Evolutionary conservation across 805 yeast species (phyloP).

Genomic region (Saccharomycopsis oosterbeekiorum): DNA sequence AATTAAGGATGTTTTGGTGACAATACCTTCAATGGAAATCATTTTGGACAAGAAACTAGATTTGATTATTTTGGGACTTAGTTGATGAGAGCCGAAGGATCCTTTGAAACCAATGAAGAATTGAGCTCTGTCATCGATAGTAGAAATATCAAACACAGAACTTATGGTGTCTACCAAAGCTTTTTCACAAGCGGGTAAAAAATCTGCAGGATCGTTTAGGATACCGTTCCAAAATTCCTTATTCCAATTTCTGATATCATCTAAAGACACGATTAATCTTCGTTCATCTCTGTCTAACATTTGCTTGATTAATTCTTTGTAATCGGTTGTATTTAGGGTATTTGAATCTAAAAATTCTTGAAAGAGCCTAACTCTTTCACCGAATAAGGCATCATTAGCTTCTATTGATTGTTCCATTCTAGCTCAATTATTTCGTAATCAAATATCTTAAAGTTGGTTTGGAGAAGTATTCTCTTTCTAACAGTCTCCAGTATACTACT

Average conservation of each 20-base stretch:
- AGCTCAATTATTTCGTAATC: neutral
- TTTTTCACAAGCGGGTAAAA: conserved; percentile 77
- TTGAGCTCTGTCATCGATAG: conserved; percentile 49
- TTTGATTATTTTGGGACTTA: conserved; percentile 80
- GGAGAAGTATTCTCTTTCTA: neutral
- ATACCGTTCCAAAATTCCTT: conserved; percentile 68
- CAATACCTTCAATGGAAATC: conserved; percentile 90
- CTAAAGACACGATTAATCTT: conserved; percentile 68
- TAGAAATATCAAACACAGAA: conserved; percentile 57
- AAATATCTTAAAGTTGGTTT: neutral
- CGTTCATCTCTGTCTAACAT: conserved; percentile 60
- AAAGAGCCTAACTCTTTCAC: conserved; percentile 80
- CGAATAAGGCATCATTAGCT: conserved; percentile 39
- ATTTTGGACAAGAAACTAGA: conserved; percentile 69
- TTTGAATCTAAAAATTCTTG: conserved; percentile 63
- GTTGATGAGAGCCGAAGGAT: conserved; percentile 79
- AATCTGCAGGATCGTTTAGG: conserved; percentile 70
- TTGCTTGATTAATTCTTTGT: conserved; percentile 58
- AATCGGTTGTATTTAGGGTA: conserved; percentile 33
- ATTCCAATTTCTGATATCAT: conserved; percentile 82
- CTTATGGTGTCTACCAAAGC: conserved; percentile 75
- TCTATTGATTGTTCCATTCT: conserved; percentile 11
- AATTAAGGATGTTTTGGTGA: conserved; percentile 85
- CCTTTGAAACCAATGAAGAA: conserved; percentile 80
- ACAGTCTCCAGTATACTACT: no score